phyloP scores from a whole-genome alignment of 768 basidiomycete species.

The Lyophyllum decastes region DNA sequence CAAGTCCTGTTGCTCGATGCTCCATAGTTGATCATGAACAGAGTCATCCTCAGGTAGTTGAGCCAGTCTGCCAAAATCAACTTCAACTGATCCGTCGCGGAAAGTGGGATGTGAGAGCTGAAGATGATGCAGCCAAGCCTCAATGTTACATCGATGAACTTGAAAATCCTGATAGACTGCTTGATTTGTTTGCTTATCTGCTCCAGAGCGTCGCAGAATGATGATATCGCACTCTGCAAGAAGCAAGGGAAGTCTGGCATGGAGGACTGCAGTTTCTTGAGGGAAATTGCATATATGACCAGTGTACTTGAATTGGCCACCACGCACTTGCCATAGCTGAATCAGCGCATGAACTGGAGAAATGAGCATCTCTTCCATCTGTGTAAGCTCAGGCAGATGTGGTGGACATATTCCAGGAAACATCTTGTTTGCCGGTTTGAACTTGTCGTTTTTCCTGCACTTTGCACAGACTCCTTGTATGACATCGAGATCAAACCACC shows the following conservation, averaged over 20 bases:
- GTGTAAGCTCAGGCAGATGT: constrained; percentile 1
- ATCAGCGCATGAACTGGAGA: constrained; percentile 3
- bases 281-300: no score
- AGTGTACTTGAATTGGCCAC: no score
- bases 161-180: constrained; percentile 9
- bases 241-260: no score
- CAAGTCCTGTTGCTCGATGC: constrained; percentile 5
- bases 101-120: no score
- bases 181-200: constrained; percentile 1
- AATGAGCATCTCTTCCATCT: constrained; percentile 7
- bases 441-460: not conserved
- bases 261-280: no score
- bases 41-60: constrained; percentile 15
- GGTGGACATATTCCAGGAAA: not conserved
- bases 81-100: no score
- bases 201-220: not conserved
- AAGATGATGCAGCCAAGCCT: not conserved
- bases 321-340: no score
- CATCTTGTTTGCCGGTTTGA: constrained; percentile 5
- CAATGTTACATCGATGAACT: not conserved
- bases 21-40: constrained; percentile 7
- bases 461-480: constrained; percentile 1
- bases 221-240: constrained; percentile 6
- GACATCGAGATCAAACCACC: constrained; percentile 8
- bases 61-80: constrained; percentile 5